phyloP scores from a whole-genome alignment of 2,329 filamentous ascomycete species.

The Diaporthe citri region DNA sequence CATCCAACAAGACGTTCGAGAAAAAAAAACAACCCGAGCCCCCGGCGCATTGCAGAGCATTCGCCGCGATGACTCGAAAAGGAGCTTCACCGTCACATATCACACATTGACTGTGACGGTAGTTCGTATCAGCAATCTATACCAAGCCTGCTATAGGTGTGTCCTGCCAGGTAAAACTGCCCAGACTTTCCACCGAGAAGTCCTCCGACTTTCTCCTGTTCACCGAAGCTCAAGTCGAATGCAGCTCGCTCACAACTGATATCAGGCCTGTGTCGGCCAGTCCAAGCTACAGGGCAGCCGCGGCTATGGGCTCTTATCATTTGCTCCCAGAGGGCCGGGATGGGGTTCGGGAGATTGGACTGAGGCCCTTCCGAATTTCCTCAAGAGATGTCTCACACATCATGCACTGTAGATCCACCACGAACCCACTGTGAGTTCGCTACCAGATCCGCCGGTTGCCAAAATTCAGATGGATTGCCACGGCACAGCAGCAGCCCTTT shows the following conservation, averaged over 20 bases:
- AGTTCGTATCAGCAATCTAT: conserved; percentile 31
- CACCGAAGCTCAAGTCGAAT: conserved; percentile 6
- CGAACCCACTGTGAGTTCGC: conserved; percentile 7
- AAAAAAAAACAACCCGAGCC: not conserved
- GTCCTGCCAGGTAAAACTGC: conserved; percentile 18
- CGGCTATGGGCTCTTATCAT: not conserved
- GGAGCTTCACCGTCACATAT: conserved; percentile 33
- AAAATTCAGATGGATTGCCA: conserved; percentile 5
- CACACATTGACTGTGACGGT: conserved; percentile 33
- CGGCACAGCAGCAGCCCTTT: not conserved
- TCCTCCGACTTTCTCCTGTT: not conserved
- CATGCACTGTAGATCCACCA: conserved; percentile 24
- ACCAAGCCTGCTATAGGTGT: conserved; percentile 14
- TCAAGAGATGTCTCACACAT: conserved; percentile 13
- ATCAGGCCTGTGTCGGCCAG: not conserved
- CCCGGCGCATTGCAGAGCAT: conserved; percentile 21
- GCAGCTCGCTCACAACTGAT: not conserved
- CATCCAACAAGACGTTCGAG: not conserved
- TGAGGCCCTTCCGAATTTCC: conserved; percentile 16
- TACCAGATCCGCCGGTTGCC: conserved; percentile 10
- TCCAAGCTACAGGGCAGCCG: not conserved
- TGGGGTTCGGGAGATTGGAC: conserved; percentile 20
- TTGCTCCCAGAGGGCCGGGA: not conserved
- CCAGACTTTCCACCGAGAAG: not conserved
- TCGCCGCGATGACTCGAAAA: conserved; percentile 23